Conservation (phyloP, 1,284 basidiomycete genomes). For the Apiotrichum mycotoxinovorans region DNA sequence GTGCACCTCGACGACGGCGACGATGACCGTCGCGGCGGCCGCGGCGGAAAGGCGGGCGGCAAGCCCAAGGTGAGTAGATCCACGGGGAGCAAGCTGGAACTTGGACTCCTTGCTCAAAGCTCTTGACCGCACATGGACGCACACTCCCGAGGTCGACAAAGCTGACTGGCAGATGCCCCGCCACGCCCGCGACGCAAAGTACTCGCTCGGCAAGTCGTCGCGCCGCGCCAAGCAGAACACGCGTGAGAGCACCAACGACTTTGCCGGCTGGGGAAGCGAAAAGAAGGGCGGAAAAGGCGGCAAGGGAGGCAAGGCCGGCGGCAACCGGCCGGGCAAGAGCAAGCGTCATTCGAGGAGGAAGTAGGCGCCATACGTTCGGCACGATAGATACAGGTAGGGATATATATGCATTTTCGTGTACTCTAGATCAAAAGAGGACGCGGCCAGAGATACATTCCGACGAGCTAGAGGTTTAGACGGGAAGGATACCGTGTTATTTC, state of each 20-base stretch:
- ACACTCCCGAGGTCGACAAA: no score
- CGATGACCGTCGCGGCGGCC: constrained; percentile 29
- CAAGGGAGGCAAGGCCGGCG: constrained; percentile 17
- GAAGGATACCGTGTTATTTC: no score
- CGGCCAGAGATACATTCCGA: no score
- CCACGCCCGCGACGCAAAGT: constrained; percentile 70
- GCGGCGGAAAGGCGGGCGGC: constrained; percentile 30
- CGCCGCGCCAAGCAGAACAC: constrained; percentile 76
- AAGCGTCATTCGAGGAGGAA: constrained; percentile 20
- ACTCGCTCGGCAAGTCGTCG: constrained; percentile 65
- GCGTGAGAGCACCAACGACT: constrained; percentile 69
- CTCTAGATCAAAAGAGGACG: no score
- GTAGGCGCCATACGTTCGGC: not conserved
- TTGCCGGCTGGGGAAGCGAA: constrained; percentile 53
- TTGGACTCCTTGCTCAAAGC: no score
- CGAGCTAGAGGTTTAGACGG: no score
- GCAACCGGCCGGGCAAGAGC: constrained; percentile 35
- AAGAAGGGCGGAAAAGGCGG: constrained; percentile 45
- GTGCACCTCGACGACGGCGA: constrained; percentile 15
- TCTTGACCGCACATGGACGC: no score
- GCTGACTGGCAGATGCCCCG: constrained; percentile 55
- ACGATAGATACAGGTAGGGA: not conserved
- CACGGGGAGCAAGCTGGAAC: no score
- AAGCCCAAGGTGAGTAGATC: constrained; percentile 43
- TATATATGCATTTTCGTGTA: constrained; percentile 7